Conservation (phyloP, 2,329 filamentous ascomycete genomes). For the Aureobasidium mangrovei region DNA sequence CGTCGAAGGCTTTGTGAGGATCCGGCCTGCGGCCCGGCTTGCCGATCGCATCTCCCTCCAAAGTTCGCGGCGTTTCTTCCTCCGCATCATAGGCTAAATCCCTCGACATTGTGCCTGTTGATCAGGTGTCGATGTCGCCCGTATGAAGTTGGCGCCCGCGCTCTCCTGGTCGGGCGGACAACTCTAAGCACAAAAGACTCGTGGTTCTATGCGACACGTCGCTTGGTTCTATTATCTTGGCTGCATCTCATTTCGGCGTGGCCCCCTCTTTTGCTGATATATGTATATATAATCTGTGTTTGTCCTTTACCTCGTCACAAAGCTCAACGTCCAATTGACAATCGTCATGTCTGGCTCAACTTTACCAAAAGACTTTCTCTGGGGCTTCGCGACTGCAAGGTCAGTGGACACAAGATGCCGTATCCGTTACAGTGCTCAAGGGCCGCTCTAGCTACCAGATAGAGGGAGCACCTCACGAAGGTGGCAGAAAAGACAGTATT, state of each 20-base stretch:
- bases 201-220: neutral
- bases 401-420: conserved; percentile 8
- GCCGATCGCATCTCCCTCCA: neutral
- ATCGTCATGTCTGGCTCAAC: conserved; percentile 10
- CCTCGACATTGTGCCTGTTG: neutral
- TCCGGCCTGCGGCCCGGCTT: neutral
- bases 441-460: conserved; percentile 65
- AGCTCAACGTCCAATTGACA: neutral
- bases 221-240: neutral
- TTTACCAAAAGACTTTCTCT: conserved; percentile 25
- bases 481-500: conserved; percentile 73
- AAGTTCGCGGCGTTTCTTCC: neutral
- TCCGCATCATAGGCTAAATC: neutral
- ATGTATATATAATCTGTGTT: neutral
- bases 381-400: conserved; percentile 64
- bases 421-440: neutral
- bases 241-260: conserved; percentile 47
- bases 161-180: neutral
- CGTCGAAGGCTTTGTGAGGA: neutral
- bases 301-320: neutral
- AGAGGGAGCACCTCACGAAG: conserved; percentile 64
- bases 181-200: neutral
- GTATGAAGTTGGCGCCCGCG: neutral
- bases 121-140: neutral
- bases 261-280: neutral